Percentiles rank a stretch among this genome's conserved stretches.
These are phyloP conservation scores for Candida adriatica DNA, from an alignment of 805 yeast species.

Conservation along the genomic window DNA sequence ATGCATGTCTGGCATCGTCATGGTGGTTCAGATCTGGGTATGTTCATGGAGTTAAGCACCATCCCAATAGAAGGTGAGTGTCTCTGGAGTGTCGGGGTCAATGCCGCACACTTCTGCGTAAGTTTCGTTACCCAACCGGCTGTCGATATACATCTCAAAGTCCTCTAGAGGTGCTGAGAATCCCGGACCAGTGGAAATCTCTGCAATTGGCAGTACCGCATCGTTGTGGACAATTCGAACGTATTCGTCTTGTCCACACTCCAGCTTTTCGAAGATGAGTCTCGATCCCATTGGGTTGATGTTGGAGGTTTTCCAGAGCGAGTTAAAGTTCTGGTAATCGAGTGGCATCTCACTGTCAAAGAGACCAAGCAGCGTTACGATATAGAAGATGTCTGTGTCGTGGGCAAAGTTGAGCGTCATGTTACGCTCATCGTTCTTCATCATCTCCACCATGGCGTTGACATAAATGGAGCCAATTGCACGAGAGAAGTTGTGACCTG, in stretches of 20 bases:
- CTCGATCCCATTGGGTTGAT: conserved; percentile 51
- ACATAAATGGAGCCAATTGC: conserved; percentile 39
- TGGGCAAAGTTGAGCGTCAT: conserved; percentile 45
- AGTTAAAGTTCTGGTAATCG: conserved; percentile 37
- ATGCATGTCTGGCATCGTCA: too few species aligned
- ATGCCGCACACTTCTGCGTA: conserved; percentile 15
- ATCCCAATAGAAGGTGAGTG: conserved; percentile 27
- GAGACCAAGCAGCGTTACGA: conserved; percentile 43
- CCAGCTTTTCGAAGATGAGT: conserved; percentile 37
- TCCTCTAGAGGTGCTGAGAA: conserved; percentile 30
- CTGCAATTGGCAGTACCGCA: conserved; percentile 39
- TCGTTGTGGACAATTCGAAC: conserved; percentile 41
- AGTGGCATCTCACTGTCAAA: conserved; percentile 28
- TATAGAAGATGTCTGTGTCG: conserved; percentile 49
- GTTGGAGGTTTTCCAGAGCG: conserved; percentile 38
- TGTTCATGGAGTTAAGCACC: not conserved
- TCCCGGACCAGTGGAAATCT: conserved; percentile 41
- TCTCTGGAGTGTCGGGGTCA: conserved; percentile 8
- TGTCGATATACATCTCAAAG: conserved; percentile 16
- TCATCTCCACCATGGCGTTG: conserved; percentile 39
- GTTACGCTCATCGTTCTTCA: conserved; percentile 32
- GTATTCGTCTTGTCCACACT: conserved; percentile 27
- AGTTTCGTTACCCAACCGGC: conserved; percentile 10
- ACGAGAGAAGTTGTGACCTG: conserved; percentile 34
- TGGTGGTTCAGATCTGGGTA: not conserved